Evolutionary conservation across 106 monocot genomes (phyloP), one percentile per base, ranked within the genome.

Genomic region (Iris macrosiphon): DNA sequence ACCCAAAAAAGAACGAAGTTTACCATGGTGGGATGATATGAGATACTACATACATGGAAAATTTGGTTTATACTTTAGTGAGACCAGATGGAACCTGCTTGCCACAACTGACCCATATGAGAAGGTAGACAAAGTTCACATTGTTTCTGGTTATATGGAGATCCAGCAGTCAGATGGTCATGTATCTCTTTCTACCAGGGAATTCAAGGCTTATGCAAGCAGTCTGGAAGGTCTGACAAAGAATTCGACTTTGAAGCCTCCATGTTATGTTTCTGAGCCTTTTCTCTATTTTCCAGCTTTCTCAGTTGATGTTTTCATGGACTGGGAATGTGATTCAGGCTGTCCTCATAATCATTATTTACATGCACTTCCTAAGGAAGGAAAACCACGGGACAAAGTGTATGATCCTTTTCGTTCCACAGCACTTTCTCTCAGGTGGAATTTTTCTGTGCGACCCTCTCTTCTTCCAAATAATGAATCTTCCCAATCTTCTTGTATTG

Each of bases 21-120:
- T 98, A 49, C 98, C 98, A 44, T 98, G 98, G 98, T 98, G 98
- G 98, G 98, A 98, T 81, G 98, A 98, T 57, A 75, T 81, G 80
- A 80, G 98, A 48, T 67, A 98, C 62, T 98, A 98, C 57, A 81
- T 98, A 62, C 98, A 98, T 81, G 98, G 91, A 18, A 98, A 73
- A 52, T 54, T 70, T 55, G 41, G 63, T 12, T 53, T 98, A 8
- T 45, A 37, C 73, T 98, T 98, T 67, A 55, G 29, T 54, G 87
- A 91, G 60, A 87, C 67, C 15, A 77, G 40, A 48, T 98, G 83
- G 98, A 66, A 78, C 60, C 55, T 98, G 24, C 87, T 81, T 56
- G 91, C 73, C 15, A 75, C 83, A 38, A 91, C 87, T 26, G 68
- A 84, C 59, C 98, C 98, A 50, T 98, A 98, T 43, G 98, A 98